phyloP scores from a whole-genome alignment of 2,329 filamentous ascomycete species.

The Calonectria honghensis region DNA sequence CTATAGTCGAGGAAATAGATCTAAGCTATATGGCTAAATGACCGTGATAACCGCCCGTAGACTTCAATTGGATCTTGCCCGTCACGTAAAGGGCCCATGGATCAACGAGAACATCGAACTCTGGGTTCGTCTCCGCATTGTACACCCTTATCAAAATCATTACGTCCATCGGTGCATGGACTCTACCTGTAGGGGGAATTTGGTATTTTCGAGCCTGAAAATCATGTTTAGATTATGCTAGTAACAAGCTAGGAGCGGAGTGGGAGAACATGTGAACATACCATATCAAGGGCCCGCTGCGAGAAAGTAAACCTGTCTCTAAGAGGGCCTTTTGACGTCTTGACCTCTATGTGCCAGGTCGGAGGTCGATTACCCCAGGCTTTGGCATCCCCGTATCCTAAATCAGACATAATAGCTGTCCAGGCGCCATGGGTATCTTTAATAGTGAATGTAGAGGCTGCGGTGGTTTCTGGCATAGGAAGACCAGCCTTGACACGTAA shows the following conservation, averaged over 20 bases:
- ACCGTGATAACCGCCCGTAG: neutral
- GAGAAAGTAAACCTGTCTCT: constrained; percentile 8
- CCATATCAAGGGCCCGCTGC: neutral
- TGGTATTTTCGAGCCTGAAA: neutral
- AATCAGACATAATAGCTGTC: constrained; percentile 5
- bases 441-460: neutral
- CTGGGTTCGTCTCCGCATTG: neutral
- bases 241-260: neutral
- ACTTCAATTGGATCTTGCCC: neutral
- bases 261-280: neutral
- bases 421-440: neutral
- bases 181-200: constrained; percentile 3
- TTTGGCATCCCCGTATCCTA: neutral
- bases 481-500: constrained; percentile 4
- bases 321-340: neutral
- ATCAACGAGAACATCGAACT: constrained; percentile 1
- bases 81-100: neutral
- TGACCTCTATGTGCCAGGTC: constrained; percentile 11
- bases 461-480: neutral
- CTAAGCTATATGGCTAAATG: neutral
- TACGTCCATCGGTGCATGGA: neutral
- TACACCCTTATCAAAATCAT: constrained; percentile 1
- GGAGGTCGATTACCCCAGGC: neutral
- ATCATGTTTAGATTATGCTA: neutral
- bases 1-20: neutral